Evolutionary conservation across 768 basidiomycete species (phyloP), one percentile per base, ranked within the genome.

Genomic region (Auriculariales sp.): DNA sequence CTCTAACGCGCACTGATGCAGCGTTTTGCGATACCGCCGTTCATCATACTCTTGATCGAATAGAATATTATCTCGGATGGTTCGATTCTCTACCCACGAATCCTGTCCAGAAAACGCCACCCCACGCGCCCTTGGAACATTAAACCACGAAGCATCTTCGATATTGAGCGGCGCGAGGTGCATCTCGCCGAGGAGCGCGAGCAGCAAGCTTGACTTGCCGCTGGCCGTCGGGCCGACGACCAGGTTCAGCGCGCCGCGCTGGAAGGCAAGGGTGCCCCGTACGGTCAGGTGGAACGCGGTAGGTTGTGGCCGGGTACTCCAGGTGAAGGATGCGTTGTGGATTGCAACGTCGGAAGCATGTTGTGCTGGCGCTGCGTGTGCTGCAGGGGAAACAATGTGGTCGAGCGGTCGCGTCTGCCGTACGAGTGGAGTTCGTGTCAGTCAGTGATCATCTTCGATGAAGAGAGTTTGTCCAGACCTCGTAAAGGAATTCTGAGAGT

Each of bases 71-170:
- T 66, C 64, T 4, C 54, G 46, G 17, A 57, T 15, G n/a, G 57
- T 57, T 34, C 60, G 59, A 27, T 62, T 61, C 57, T 65, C 53
- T 28, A 64, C 62, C 65, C 66, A 68, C 9, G 57, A 57, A 48
- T 63, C 61, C 52, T 68, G 67, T 11, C 60, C 61, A 10, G 63
- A 62, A 51, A 65, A 65, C 15, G 62, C 61, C 19, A 67, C 60
- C 3, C 64, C 65, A 5, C 60, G 58, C 19, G 58, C 49, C 9
- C 65, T 55, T 6, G 67, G 67, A 1, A 68, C 53, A 34, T 60
- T 57, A 56, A 61, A 66, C 53, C 58, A 59, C 2, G 62, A 54
- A 14, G 57, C 61, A 11, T 11, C 17, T 7, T 15, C 31, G 31
- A 15, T 32, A 7, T 19, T 5, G 14, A 7, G 17, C 12, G 54